Evolutionary conservation across 2,329 filamentous ascomycete species (phyloP).

Genomic region (Colletotrichum nymphaeae): DNA sequence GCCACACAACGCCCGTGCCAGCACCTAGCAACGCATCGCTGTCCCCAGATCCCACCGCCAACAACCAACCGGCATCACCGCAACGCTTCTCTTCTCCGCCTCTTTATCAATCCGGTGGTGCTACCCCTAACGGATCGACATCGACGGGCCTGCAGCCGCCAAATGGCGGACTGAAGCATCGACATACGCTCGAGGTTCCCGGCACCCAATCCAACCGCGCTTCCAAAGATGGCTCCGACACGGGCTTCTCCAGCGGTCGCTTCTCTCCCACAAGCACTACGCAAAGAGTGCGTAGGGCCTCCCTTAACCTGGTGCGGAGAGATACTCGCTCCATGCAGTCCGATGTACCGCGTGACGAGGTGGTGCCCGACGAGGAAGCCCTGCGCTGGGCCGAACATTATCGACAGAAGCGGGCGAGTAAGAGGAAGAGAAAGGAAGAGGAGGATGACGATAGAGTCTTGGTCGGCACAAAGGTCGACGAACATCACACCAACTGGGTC

Average conservation of each 20-base stretch:
- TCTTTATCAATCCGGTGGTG: slow-evolving; percentile 57
- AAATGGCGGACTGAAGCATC: slow-evolving; percentile 75
- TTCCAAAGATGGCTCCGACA: slow-evolving; percentile 80
- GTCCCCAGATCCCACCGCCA: slow-evolving; percentile 36
- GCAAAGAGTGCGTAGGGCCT: slow-evolving; percentile 73
- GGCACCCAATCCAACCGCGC: slow-evolving; percentile 72
- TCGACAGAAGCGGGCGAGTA: slow-evolving; percentile 89
- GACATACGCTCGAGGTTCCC: slow-evolving; percentile 90
- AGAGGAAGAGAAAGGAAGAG: slow-evolving; percentile 83
- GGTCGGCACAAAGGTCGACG: slow-evolving; percentile 97
- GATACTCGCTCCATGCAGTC: slow-evolving; percentile 88
- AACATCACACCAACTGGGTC: slow-evolving; percentile 96
- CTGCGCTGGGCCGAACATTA: slow-evolving; percentile 93
- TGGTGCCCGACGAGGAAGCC: slow-evolving; percentile 89
- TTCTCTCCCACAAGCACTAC: slow-evolving; percentile 78
- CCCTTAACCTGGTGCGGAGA: slow-evolving; percentile 83
- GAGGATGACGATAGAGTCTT: slow-evolving; percentile 95
- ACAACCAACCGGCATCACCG: slow-evolving; percentile 46
- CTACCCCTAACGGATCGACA: slow-evolving; percentile 51
- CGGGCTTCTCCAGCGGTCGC: slow-evolving; percentile 77
- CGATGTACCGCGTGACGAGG: slow-evolving; percentile 85
- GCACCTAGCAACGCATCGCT: slow-evolving; percentile 26
- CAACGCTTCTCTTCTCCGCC: slow-evolving; percentile 76
- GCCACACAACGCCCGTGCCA: slow-evolving; percentile 25
- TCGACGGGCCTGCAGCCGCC: slow-evolving; percentile 65